Evolutionary conservation across 169 alveolate genomes (phyloP).

Genomic region (Cryptosporidium sp.): DNA sequence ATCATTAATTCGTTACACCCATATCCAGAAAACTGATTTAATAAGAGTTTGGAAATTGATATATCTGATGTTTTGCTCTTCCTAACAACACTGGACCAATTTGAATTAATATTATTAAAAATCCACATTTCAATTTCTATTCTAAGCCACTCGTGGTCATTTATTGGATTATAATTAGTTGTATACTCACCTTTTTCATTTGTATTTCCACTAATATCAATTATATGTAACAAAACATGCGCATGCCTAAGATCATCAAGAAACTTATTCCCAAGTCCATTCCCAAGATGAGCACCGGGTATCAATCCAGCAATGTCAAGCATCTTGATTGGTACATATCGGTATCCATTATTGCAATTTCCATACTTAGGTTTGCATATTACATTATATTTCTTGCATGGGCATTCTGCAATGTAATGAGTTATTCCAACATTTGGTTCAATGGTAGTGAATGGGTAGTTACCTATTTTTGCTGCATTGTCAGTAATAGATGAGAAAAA

Average conservation of each 20-base stretch:
- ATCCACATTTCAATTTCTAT: constrained; percentile 85
- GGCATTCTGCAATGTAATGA: constrained; percentile 78
- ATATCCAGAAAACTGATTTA: constrained; percentile 81
- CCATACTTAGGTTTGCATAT: constrained; percentile 80
- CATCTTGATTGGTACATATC: constrained; percentile 79
- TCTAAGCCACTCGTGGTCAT: constrained; percentile 84
- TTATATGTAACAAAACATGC: constrained; percentile 79
- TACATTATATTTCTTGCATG: constrained; percentile 78
- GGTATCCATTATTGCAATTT: constrained; percentile 77
- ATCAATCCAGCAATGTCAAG: constrained; percentile 82
- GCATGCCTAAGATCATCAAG: constrained; percentile 81
- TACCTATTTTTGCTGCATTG: constrained; percentile 81
- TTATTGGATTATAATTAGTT: constrained; percentile 82
- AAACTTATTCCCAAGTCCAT: constrained; percentile 82
- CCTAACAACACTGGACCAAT: constrained; percentile 81
- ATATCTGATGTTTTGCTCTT: constrained; percentile 77
- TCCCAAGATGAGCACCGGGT: constrained; percentile 81
- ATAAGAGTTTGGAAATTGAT: constrained; percentile 71
- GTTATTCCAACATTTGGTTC: constrained; percentile 82
- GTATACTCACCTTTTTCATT: constrained; percentile 86
- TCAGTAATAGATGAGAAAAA: constrained; percentile 82
- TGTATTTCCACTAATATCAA: constrained; percentile 83
- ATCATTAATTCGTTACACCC: constrained; percentile 78
- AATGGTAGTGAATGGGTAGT: constrained; percentile 82
- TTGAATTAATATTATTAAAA: constrained; percentile 81